Base-by-base conservation (phyloP, 2,329 filamentous ascomycete species). In the Ilyonectria sp. region DNA sequence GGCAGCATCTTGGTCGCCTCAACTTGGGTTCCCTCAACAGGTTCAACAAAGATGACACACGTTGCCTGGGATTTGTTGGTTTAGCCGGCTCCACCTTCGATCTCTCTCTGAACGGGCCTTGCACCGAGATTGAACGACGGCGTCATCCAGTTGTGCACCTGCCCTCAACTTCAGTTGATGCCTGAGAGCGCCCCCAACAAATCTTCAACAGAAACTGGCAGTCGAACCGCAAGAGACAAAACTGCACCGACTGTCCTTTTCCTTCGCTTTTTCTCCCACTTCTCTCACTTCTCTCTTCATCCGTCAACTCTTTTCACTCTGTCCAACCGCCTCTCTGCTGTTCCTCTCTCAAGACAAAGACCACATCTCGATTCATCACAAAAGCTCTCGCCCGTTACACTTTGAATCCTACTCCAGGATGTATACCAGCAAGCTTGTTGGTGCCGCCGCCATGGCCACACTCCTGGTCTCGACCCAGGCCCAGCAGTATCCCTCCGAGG, bases 401-500 rank as follows among this genome's bases (percentile, higher is more conserved):
- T 21, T 54, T 40, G 46, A 64, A 9, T 5, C 3, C 17, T 31
- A 7, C 58, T 43, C 49, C 43, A 69, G 11, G 31, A 80, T 80
- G 78, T 31, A 72, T 47, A 33, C 54, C 19, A 57, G 53, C 60
- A 79, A 78, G 63, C 44, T 77, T 47, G 33, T 58, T 21, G 69
- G 70, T 37, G 31, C 76, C 21, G 59, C 71, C 29, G 70, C 69
- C 60, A 37, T 78, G 29, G 58, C 77, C 13, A 65, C 74, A 44
- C 61, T 81, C 10, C 26, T 75, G 46, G 60, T 69, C 35, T 40
- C 71, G 11, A 63, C 56, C 23, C 62, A 68, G 15, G 75, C 72
- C 53, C 72, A 80, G 58, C 73, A 74, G 60, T 72, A 77, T 40
- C 73, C 74, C 37, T 75, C 78, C 15, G 81, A 81, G 68, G 78